Conservation (phyloP, 495 filamentous ascomycete species). For the Tuber aestivum region DNA sequence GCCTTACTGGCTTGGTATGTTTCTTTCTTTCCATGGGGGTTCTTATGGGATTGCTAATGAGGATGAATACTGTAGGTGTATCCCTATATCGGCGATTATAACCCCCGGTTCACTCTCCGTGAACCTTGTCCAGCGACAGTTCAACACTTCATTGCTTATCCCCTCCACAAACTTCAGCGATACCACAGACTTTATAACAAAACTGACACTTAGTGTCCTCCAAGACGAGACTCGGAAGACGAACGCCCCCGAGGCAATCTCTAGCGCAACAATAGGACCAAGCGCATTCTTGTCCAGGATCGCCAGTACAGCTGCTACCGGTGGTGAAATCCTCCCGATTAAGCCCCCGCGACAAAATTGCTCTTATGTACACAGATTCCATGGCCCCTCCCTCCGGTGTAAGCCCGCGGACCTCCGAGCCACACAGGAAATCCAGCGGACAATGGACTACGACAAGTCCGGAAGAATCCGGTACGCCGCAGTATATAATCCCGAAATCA, state of each 20-base stretch:
- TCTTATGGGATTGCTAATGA: neutral
- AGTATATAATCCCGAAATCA: neutral
- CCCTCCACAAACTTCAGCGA: neutral
- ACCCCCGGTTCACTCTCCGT: neutral
- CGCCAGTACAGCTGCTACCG: neutral
- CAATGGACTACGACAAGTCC: neutral
- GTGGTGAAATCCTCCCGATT: neutral
- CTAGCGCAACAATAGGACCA: neutral
- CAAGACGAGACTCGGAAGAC: neutral
- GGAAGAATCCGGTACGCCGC: neutral
- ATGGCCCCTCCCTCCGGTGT: neutral
- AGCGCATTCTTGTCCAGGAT: neutral
- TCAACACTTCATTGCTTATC: neutral
- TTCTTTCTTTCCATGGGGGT: neutral
- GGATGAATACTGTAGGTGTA: neutral
- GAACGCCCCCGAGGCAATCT: neutral
- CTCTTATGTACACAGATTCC: neutral
- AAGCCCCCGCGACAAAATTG: neutral
- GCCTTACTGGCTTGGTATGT: neutral
- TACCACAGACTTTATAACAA: neutral
- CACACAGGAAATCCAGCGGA: neutral
- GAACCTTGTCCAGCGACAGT: neutral
- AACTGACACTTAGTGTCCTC: neutral
- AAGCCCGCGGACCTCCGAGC: neutral
- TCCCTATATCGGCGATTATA: neutral